These are phyloP conservation scores for Thymus mandschuricus DNA, from an alignment of 257 asterid genomes.

Conservation along the genomic window DNA sequence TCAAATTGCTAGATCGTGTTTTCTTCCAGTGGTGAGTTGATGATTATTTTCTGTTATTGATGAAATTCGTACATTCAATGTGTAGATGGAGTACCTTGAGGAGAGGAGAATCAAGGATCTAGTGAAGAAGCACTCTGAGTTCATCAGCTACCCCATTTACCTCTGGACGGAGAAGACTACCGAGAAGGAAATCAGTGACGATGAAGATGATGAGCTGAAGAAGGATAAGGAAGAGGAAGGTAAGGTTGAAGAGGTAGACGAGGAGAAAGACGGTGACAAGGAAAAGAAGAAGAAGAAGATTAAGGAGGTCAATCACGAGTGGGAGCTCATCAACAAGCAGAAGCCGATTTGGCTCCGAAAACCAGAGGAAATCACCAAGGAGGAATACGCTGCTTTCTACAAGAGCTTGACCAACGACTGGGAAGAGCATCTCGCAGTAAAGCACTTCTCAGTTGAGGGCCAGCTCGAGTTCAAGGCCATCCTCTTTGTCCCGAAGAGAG, in stretches of 20 bases:
- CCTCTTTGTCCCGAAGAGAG: slow-evolving; percentile 78
- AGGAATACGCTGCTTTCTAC: slow-evolving; percentile 78
- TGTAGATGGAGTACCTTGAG: slow-evolving; percentile 75
- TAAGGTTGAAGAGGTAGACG: slow-evolving; percentile 68
- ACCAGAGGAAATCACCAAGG: slow-evolving; percentile 82
- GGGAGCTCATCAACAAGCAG: slow-evolving; percentile 77
- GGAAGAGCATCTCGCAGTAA: slow-evolving; percentile 88
- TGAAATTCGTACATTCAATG: background rate
- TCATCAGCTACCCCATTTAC: slow-evolving; percentile 79
- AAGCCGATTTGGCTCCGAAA: slow-evolving; percentile 87
- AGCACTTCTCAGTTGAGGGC: slow-evolving; percentile 86
- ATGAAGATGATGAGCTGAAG: slow-evolving; percentile 82
- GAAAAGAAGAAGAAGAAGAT: slow-evolving; percentile 83
- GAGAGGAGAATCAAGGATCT: slow-evolving; percentile 83
- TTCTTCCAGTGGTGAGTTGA: no score
- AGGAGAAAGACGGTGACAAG: slow-evolving; percentile 66
- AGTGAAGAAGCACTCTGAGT: slow-evolving; percentile 84
- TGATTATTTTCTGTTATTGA: background rate
- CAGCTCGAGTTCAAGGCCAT: slow-evolving; percentile 85
- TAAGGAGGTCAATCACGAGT: slow-evolving; percentile 78
- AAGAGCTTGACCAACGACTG: slow-evolving; percentile 85
- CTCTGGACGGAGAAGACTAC: slow-evolving; percentile 83
- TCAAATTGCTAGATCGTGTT: no score
- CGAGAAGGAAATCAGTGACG: slow-evolving; percentile 79
- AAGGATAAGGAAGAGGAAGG: slow-evolving; percentile 76